phyloP scores from a whole-genome alignment of 1,139 yeast genomes.

The Kurtzmaniella natalensis region DNA sequence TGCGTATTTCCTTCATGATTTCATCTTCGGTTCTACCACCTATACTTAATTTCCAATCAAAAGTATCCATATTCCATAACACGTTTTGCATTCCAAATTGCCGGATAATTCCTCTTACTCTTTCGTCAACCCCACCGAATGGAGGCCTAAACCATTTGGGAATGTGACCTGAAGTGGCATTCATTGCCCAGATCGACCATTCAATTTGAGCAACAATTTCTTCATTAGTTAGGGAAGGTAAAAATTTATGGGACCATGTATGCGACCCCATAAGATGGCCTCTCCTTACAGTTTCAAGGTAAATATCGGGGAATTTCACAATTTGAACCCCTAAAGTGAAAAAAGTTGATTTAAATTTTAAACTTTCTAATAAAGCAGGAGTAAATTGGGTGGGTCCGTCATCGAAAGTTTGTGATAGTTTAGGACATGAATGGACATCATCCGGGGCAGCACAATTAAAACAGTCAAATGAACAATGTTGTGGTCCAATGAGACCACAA shows the following conservation, averaged over 20 bases:
- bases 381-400: conserved; percentile 90
- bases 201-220: conserved; percentile 82
- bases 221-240: conserved; percentile 75
- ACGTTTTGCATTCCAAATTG: conserved; percentile 87
- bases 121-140: conserved; percentile 86
- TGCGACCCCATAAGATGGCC: conserved; percentile 88
- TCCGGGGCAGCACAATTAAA: conserved; percentile 71
- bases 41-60: conserved; percentile 75
- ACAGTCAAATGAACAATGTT: conserved; percentile 85
- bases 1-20: conserved; percentile 50
- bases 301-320: conserved; percentile 70
- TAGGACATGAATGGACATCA: conserved; percentile 72
- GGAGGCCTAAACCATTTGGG: conserved; percentile 97
- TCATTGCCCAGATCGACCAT: conserved; percentile 98
- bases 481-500: conserved; percentile 41
- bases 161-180: conserved; percentile 84
- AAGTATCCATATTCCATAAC: conserved; percentile 87
- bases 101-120: conserved; percentile 73
- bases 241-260: conserved; percentile 87
- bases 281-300: conserved; percentile 45
- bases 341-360: conserved; percentile 63
- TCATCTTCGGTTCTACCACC: conserved; percentile 42
- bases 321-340: conserved; percentile 83
- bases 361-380: conserved; percentile 46
- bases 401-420: conserved; percentile 82